Evolutionary conservation across 768 basidiomycete species (phyloP), one percentile per base, ranked within the genome.

Genomic region (Dioszegia crocea): DNA sequence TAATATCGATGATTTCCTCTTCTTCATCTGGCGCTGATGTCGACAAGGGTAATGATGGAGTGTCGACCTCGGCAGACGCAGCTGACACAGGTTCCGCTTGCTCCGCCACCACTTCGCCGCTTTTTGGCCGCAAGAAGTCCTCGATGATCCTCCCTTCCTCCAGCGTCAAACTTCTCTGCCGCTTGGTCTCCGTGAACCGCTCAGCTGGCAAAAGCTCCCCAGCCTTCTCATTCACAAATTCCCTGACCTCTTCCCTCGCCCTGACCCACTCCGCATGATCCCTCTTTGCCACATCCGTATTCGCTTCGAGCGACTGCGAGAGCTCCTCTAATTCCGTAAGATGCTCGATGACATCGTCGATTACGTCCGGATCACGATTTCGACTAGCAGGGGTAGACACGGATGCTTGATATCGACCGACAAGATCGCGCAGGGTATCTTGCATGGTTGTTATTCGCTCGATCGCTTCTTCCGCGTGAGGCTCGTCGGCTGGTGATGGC

Each of bases 101-200:
- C n/a, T n/a, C n/a, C n/a, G n/a, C n/a, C n/a, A n/a, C n/a, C n/a
- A n/a, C n/a, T 33, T 33, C 33, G 33, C 33, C 33, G 33, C 33
- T 33, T 33, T 33, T 33, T 14, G 33, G 33, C 33, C 33, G 33
- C 19, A 36, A n/a, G 11, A 24, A 12, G 11, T 44, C 21, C 50
- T 41, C 19, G 39, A 68, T 59, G 26, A 74, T 61, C 21, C 51
- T 33, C 11, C 72, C 69, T 62, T 74, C 72, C 41, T 58, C 62
- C 14, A 41, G 31, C 2, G 76, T 74, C 16, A 75, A 49, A 12
- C 50, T 52, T 19, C 27, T 66, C 57, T 77, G 76, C 27, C 61
- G 54, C 11, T 61, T 57, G 2, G 64, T 66, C 43, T 77, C 76
- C n/a, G 41, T 61, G n/a, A 71, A 62, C 1, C 30, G 49, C 2